Evolutionary conservation across 108 stramenopile genomes (phyloP).

Genomic region (Mayamaea pseudoterrestris): DNA sequence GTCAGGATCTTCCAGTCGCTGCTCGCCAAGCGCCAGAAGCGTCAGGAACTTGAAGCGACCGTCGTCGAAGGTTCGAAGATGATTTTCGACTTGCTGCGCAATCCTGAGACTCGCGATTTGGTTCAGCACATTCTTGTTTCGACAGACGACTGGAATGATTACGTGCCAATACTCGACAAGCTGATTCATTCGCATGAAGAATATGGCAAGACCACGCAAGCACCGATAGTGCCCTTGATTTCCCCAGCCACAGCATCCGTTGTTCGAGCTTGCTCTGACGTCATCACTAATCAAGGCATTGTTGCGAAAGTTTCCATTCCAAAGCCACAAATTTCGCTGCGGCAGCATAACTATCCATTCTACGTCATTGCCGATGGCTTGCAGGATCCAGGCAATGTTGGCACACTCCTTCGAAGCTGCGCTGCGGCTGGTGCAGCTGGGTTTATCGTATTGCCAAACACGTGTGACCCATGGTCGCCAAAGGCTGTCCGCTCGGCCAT

Average conservation of each 20-base stretch:
- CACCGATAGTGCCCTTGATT: slow-evolving; percentile 4
- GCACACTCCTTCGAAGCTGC: slow-evolving; percentile 57
- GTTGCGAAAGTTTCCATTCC: slow-evolving; percentile 70
- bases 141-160: slow-evolving; percentile 14
- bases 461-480: slow-evolving; percentile 80
- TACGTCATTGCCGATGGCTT: slow-evolving; percentile 75
- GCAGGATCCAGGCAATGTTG: slow-evolving; percentile 83
- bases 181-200: background rate
- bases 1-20: slow-evolving; percentile 57
- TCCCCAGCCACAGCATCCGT: slow-evolving; percentile 48
- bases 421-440: slow-evolving; percentile 55
- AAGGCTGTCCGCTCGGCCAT: slow-evolving; percentile 72
- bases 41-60: slow-evolving; percentile 40
- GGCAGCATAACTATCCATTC: slow-evolving; percentile 15
- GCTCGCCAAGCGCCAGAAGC: slow-evolving; percentile 52
- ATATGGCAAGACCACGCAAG: background rate
- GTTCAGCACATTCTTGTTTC: slow-evolving; percentile 56
- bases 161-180: background rate
- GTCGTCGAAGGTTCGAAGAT: slow-evolving; percentile 76
- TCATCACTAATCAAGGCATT: slow-evolving; percentile 71
- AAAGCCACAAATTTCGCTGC: background rate
- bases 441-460: slow-evolving; percentile 47
- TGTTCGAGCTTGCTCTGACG: slow-evolving; percentile 45
- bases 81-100: slow-evolving; percentile 59
- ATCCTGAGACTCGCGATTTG: slow-evolving; percentile 38